phyloP scores from a whole-genome alignment of 1,139 yeast genomes.

The Pichia sp. region DNA sequence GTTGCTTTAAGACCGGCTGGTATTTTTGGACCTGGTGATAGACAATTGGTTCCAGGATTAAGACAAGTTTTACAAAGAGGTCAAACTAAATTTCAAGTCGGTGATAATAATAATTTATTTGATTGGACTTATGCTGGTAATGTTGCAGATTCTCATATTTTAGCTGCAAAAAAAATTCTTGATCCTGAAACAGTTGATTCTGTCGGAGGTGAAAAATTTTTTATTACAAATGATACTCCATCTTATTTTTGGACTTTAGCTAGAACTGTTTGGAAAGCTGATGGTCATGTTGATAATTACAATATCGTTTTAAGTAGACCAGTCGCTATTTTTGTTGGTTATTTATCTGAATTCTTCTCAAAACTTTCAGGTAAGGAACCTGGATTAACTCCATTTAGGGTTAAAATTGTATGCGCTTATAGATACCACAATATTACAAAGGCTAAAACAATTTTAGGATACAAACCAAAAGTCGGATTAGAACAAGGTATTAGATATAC shows the following conservation, averaged over 20 bases:
- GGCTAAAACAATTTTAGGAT: slow-evolving; percentile 74
- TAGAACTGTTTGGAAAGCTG: slow-evolving; percentile 94
- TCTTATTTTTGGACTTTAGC: slow-evolving; percentile 97
- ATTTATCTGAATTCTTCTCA: slow-evolving; percentile 67
- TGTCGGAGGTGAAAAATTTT: slow-evolving; percentile 82
- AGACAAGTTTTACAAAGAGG: slow-evolving; percentile 78
- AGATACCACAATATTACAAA: slow-evolving; percentile 90
- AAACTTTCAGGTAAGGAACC: slow-evolving; percentile 75
- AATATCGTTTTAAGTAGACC: slow-evolving; percentile 67
- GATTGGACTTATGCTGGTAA: slow-evolving; percentile 99
- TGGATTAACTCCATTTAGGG: slow-evolving; percentile 95
- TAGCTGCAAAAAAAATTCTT: slow-evolving; percentile 77
- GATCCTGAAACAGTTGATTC: slow-evolving; percentile 34
- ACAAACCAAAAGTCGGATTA: slow-evolving; percentile 71
- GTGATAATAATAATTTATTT: slow-evolving; percentile 86
- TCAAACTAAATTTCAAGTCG: slow-evolving; percentile 88
- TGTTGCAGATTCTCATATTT: slow-evolving; percentile 93
- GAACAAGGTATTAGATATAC: slow-evolving; percentile 81
- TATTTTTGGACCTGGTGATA: slow-evolving; percentile 97
- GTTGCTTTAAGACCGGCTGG: slow-evolving; percentile 96
- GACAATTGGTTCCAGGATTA: slow-evolving; percentile 92
- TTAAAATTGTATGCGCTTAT: slow-evolving; percentile 85
- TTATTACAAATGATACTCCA: slow-evolving; percentile 90
- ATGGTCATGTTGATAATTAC: slow-evolving; percentile 70
- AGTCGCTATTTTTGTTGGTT: slow-evolving; percentile 74